Conservation (phyloP, 768 basidiomycete species). For the Agrocybe praecox region DNA sequence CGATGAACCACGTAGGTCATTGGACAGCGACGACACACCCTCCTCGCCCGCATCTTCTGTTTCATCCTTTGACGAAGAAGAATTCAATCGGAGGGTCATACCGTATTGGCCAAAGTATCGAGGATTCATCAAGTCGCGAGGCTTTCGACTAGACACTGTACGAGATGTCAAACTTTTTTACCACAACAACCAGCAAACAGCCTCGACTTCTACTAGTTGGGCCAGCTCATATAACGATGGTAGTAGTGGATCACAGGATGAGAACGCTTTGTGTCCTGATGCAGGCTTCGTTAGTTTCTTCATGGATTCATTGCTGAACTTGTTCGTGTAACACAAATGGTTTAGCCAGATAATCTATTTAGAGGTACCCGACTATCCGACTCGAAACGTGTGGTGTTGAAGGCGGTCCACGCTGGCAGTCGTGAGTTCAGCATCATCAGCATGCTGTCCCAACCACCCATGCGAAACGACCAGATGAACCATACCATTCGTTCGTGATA, state of each 20-base stretch:
- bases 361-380: conserved; percentile 59
- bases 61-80: conserved; percentile 59
- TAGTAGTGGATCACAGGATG: conserved; percentile 25
- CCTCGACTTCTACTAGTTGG: conserved; percentile 2
- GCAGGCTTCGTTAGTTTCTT: conserved; percentile 62
- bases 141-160: conserved; percentile 69
- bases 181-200: conserved; percentile 20
- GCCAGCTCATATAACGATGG: conserved; percentile 15
- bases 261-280: conserved; percentile 70
- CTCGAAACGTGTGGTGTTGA: conserved; percentile 59
- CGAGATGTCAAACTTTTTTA: conserved; percentile 68
- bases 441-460: conserved; percentile 51
- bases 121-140: conserved; percentile 45
- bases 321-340: background rate
- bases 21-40: conserved; percentile 20
- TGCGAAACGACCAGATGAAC: conserved; percentile 66
- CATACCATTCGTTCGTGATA: conserved; percentile 70
- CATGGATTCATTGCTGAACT: background rate
- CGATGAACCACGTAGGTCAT: background rate
- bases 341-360: conserved; percentile 73
- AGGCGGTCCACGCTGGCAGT: conserved; percentile 66
- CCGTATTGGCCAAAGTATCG: conserved; percentile 68
- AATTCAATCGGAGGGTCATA: conserved; percentile 57
- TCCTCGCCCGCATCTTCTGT: conserved; percentile 47
- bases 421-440: conserved; percentile 65